phyloP scores from a whole-genome alignment of 2,329 filamentous ascomycete species.

The Ophiocordyceps camponoti-rufipedis region DNA sequence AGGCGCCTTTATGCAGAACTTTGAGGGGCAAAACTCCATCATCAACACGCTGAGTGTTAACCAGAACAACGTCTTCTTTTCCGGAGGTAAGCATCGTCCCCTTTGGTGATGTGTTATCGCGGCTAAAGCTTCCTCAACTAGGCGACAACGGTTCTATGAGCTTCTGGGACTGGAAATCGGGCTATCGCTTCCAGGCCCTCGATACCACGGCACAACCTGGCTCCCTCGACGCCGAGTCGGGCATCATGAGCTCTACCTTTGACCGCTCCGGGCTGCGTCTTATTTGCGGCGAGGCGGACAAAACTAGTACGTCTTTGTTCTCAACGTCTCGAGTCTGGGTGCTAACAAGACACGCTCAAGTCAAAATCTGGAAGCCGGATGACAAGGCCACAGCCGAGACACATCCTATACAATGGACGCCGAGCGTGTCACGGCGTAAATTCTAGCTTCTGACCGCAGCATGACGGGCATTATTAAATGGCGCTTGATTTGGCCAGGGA shows the following conservation, averaged over 20 bases:
- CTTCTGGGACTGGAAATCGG: conserved; percentile 99
- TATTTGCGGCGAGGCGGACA: conserved; percentile 90
- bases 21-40: conserved; percentile 88
- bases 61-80: conserved; percentile 88
- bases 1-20: conserved; percentile 98
- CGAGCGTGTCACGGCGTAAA: conserved; percentile 59
- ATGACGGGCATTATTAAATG: background rate
- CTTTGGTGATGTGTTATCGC: background rate
- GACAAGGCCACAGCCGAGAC: conserved; percentile 79
- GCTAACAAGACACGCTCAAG: conserved; percentile 16
- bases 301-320: conserved; percentile 46
- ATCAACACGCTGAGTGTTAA: conserved; percentile 91
- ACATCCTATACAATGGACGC: conserved; percentile 86
- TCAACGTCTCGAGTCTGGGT: background rate
- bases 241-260: conserved; percentile 87
- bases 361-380: conserved; percentile 95
- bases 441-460: conserved; percentile 40
- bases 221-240: conserved; percentile 81
- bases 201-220: conserved; percentile 91
- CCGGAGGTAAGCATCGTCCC: conserved; percentile 37
- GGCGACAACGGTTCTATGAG: conserved; percentile 87
- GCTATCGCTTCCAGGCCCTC: conserved; percentile 73
- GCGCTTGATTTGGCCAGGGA: conserved; percentile 1
- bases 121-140: conserved; percentile 4
- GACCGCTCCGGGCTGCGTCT: conserved; percentile 76